Evolutionary conservation across 2,329 filamentous ascomycete species (phyloP), one percentile per base, ranked within the genome.

Genomic region (Ophiostoma quercus): DNA sequence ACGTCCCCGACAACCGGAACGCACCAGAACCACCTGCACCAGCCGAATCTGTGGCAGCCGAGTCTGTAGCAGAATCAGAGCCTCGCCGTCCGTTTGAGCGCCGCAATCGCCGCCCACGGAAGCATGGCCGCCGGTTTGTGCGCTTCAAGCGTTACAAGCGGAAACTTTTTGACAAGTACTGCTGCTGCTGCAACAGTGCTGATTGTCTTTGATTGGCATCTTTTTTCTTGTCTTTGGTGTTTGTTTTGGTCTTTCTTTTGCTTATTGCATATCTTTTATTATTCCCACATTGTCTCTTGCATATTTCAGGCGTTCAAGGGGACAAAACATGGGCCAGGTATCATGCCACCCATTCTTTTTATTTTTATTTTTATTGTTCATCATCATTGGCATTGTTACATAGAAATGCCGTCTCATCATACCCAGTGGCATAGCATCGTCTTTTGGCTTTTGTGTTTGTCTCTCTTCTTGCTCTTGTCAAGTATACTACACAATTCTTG

Each of bases 361-460:
- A 63, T 63, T 37, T 29, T 25, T 19, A 63, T 63, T 37, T 2
- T 34, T n/a, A 63, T 34, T 12, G 16, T n/a, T 19, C 32, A 63
- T 63, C 32, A 16, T 39, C 62, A 65, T 65, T 65, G 62, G 60
- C 62, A 41, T 65, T 65, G 19, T 41, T 65, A 25, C n/a, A 65
- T 63, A 63, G 60, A 63, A 32, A 37, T 63, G 60, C 60, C 60
- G 60, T 65, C 62, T 65, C 62, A 65, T 65, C 62, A 65, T 65
- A 65, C 62, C 62, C 62, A 65, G 62, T 34, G 62, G 62, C 62
- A 25, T 41, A 47, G 62, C 34, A 65, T 65, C n/a, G 32, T 37
- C 6, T 34, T 5, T 29, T 47, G n/a, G 8, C 6, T 3, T n/a
- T 54, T 25, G 34, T 6, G 5, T 34, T 34, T 34, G 34, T 8